Evolutionary conservation across 1,284 basidiomycete species (phyloP).

Genomic region (Afroboletus lepidellus): DNA sequence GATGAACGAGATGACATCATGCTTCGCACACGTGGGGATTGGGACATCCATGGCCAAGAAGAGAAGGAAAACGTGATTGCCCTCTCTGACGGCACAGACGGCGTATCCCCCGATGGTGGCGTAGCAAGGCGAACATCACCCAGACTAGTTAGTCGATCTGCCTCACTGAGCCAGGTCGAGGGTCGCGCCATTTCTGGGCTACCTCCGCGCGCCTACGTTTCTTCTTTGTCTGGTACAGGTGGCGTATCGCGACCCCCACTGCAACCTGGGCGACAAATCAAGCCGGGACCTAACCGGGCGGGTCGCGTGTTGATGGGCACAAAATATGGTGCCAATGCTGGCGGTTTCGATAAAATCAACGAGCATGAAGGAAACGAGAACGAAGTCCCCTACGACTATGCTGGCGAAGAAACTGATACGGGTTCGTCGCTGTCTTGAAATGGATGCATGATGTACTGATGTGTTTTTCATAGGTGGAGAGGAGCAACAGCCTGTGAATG

Average conservation of each 20-base stretch:
- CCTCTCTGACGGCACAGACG: conserved; percentile 26
- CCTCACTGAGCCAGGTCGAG: conserved; percentile 34
- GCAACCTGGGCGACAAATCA: conserved; percentile 35
- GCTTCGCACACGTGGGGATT: conserved; percentile 26
- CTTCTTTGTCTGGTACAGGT: conserved; percentile 24
- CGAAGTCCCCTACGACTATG: conserved; percentile 28
- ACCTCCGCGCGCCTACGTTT: conserved; percentile 31
- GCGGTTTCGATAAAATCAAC: conserved; percentile 36
- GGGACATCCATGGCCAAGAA: conserved; percentile 29
- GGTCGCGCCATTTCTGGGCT: conserved; percentile 35
- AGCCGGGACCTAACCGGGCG: conserved; percentile 37
- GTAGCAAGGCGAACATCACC: conserved; percentile 25
- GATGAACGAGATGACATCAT: conserved; percentile 39
- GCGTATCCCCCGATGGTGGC: conserved; percentile 25
- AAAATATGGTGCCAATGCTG: conserved; percentile 30
- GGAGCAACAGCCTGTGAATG: conserved; percentile 28
- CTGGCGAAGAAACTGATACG: conserved; percentile 33
- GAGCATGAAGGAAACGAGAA: conserved; percentile 35
- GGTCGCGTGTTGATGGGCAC: conserved; percentile 35
- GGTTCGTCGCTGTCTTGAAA: conserved; percentile 24
- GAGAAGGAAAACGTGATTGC: conserved; percentile 34
- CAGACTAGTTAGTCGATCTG: conserved; percentile 29
- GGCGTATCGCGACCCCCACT: conserved; percentile 29
- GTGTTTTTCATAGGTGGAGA: conserved; percentile 22
- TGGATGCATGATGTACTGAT: neutral